Evolutionary conservation across 495 filamentous ascomycete genomes (phyloP).

Genomic region (Melanomma pulvis-pyrius): DNA sequence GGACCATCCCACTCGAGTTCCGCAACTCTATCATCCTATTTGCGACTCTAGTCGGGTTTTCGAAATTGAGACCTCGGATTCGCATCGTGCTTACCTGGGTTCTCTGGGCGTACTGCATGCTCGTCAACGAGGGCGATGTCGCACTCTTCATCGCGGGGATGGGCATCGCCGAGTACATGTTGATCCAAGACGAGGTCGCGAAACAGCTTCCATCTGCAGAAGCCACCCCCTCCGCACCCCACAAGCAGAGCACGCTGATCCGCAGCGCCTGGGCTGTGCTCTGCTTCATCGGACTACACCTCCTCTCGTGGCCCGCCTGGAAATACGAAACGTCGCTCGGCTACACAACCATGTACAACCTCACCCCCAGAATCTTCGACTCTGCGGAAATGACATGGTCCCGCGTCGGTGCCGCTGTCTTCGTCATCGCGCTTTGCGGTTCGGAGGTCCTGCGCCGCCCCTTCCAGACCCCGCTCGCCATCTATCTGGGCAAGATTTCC

Average conservation of each 20-base stretch:
- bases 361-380: conserved; percentile 15
- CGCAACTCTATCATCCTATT: conserved; percentile 54
- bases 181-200: conserved; percentile 38
- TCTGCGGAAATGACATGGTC: conserved; percentile 6
- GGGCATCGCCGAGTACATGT: conserved; percentile 49
- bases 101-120: conserved; percentile 46
- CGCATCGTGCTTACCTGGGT: conserved; percentile 36
- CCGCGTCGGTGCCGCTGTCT: conserved; percentile 18
- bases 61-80: conserved; percentile 41
- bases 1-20: conserved; percentile 58
- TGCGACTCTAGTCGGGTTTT: conserved; percentile 40
- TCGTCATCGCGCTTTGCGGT: conserved; percentile 15
- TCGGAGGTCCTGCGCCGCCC: conserved; percentile 15
- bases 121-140: conserved; percentile 51
- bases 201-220: conserved; percentile 13
- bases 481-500: conserved; percentile 56
- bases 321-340: conserved; percentile 19
- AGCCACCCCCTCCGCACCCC: background rate
- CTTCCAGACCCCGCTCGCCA: conserved; percentile 28
- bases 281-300: conserved; percentile 23
- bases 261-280: background rate
- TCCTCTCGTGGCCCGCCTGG: conserved; percentile 30
- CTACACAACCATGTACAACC: conserved; percentile 14
- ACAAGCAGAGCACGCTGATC: background rate
- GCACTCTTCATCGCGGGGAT: conserved; percentile 53